Evolutionary conservation across 140 eudicot genomes (phyloP).

Genomic region (Oenanthe javanica): DNA sequence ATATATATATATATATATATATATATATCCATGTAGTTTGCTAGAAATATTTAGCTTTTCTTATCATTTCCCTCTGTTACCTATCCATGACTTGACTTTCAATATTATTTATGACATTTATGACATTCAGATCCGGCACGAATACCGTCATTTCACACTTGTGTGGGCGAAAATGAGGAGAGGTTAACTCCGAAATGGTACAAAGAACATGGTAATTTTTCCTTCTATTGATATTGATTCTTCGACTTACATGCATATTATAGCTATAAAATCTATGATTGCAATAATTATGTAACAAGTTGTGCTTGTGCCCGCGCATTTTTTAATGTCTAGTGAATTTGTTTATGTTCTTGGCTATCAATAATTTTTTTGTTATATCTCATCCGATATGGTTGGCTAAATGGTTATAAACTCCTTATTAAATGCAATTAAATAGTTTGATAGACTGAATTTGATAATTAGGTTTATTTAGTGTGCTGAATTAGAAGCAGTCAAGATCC

Average conservation of each 20-base stretch:
- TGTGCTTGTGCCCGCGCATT: neutral
- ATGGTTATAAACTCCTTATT: neutral
- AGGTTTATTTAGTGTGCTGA: neutral
- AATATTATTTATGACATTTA: constrained; percentile 9
- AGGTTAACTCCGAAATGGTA: constrained; percentile 93
- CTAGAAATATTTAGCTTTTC: neutral
- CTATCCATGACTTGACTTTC: neutral
- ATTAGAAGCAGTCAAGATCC: neutral
- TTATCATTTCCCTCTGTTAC: neutral
- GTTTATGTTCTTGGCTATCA: neutral
- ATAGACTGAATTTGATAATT: neutral
- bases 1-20: neutral
- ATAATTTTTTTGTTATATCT: neutral
- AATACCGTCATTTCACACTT: constrained; percentile 92
- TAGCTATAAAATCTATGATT: neutral
- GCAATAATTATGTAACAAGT: neutral
- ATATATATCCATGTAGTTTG: neutral
- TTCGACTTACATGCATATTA: neutral
- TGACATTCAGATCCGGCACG: constrained; percentile 75
- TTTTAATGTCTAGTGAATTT: neutral
- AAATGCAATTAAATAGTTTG: neutral
- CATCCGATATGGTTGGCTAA: neutral
- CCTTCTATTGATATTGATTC: neutral
- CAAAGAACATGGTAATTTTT: constrained; percentile 73
- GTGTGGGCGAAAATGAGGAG: constrained; percentile 92